These are phyloP conservation scores for Murraya paniculata DNA, from an alignment of 345 rosid genomes.

Conservation along the genomic window DNA sequence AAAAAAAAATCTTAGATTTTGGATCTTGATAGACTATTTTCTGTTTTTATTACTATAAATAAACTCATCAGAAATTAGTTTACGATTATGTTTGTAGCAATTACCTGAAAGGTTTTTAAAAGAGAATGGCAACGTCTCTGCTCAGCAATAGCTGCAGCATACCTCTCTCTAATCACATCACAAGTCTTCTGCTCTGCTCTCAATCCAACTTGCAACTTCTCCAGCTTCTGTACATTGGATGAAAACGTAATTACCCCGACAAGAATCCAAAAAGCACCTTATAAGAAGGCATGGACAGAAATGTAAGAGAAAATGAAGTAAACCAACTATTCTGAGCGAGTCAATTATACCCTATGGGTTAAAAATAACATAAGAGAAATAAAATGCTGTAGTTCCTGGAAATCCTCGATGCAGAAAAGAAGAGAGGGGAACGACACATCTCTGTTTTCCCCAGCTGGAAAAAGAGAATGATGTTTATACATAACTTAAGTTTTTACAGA, in stretches of 20 bases:
- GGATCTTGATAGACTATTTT: neutral
- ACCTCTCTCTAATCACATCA: constrained; percentile 54
- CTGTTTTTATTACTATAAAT: neutral
- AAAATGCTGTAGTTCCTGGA: neutral
- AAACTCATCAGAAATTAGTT: neutral
- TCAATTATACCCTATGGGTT: neutral
- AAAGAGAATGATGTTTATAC: neutral
- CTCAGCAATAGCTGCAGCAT: constrained; percentile 56
- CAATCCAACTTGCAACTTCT: constrained; percentile 53
- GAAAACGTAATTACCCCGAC: neutral
- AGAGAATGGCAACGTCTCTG: constrained; percentile 55
- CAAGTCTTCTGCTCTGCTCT: constrained; percentile 63
- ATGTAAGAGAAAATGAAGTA: neutral
- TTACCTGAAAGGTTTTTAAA: constrained; percentile 68
- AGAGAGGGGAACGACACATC: neutral
- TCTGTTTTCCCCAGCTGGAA: neutral
- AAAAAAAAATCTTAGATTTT: neutral
- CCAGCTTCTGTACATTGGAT: constrained; percentile 58
- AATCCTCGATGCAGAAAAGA: neutral
- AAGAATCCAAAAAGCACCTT: constrained; percentile 9
- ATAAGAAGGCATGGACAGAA: neutral
- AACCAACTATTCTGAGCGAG: neutral
- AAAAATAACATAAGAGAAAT: neutral
- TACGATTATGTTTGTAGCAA: constrained; percentile 6
- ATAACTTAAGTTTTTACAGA: neutral